Evolutionary conservation across 192 early-diverging fungal genomes (phyloP), one percentile per base, ranked within the genome.

Genomic region (Coemansia sp.): DNA sequence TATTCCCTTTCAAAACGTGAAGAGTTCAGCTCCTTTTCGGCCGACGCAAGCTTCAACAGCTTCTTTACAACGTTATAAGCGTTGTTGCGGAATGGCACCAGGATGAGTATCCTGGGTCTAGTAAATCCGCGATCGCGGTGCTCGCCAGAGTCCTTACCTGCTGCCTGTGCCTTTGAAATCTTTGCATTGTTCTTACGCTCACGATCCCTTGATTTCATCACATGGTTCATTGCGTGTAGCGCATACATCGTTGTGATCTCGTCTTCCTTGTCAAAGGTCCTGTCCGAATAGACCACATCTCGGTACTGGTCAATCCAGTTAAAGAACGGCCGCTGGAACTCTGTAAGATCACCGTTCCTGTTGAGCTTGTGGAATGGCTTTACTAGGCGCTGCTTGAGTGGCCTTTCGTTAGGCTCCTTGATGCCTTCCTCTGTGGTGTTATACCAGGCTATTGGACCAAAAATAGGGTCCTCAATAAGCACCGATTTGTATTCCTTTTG

Each of bases 91-190:
- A 94, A 93, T 5, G 97, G 97, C 26, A 93, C 33, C 3, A 99
- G 59, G 63, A 99, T 92, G 60, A 99, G 78, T 0, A 96, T 93
- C 53, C 91, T 92, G 2, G 97, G 94, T 6, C 95, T 81, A 6
- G 97, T 97, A 57, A 96, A 99, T 33, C 94, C 96, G 75, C 97
- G 96, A 70, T 99, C 97, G 10, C 94, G 88, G 23, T 89, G 77
- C 70, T 99, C 96, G 23, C 88, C 86, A 30, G 81, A 70, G 20
- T 89, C 88, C 29, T 69, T 75, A 7, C 79, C 82, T 2, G 75
- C 76, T 8, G 71, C 83, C 33, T 89, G 87, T 10, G 87, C 86
- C 46, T 83, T 86, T 10, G 84, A 79, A 18, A 96, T 63, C 69
- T 86, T 90, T 25, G 85, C 85, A 34, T 88, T 94, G 81, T 95